Conservation (phyloP, 2,329 filamentous ascomycete species). For the Penicillium sp. region DNA sequence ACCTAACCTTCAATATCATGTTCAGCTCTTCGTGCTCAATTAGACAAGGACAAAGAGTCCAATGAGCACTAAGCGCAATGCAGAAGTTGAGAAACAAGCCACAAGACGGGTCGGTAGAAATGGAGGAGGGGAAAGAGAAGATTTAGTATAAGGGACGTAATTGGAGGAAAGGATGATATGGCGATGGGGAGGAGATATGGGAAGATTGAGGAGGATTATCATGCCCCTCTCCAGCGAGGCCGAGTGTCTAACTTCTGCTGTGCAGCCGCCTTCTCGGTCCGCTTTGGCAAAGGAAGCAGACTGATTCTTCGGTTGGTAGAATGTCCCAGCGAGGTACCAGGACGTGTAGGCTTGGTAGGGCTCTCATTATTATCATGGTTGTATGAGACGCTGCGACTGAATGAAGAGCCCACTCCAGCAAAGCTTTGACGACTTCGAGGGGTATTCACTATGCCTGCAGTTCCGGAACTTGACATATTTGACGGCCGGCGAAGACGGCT, state of each 20-base stretch:
- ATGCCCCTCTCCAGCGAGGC: conserved; percentile 35
- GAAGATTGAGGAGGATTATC: not conserved
- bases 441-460: conserved; percentile 23
- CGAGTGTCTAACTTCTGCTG: conserved; percentile 31
- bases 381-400: conserved; percentile 31
- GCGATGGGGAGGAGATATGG: not conserved
- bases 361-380: conserved; percentile 21
- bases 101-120: conserved; percentile 3
- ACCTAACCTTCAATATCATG: conserved; percentile 21
- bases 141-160: not conserved
- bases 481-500: conserved; percentile 39
- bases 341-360: conserved; percentile 34
- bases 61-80: not conserved
- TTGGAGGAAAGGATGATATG: not conserved
- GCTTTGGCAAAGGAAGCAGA: conserved; percentile 42
- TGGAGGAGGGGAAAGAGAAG: not conserved
- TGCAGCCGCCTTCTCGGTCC: conserved; percentile 29
- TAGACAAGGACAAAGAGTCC: not conserved
- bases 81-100: not conserved
- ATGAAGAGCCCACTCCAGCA: conserved; percentile 28
- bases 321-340: conserved; percentile 43
- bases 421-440: conserved; percentile 43
- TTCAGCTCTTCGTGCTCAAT: conserved; percentile 2
- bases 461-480: conserved; percentile 3
- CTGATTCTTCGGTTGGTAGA: conserved; percentile 39